A percentile compares a stretch with the other conserved stretches of the same genome.
Evolutionary conservation across 2,329 filamentous ascomycete species (phyloP).

Genomic region (Monosporascus sp.): DNA sequence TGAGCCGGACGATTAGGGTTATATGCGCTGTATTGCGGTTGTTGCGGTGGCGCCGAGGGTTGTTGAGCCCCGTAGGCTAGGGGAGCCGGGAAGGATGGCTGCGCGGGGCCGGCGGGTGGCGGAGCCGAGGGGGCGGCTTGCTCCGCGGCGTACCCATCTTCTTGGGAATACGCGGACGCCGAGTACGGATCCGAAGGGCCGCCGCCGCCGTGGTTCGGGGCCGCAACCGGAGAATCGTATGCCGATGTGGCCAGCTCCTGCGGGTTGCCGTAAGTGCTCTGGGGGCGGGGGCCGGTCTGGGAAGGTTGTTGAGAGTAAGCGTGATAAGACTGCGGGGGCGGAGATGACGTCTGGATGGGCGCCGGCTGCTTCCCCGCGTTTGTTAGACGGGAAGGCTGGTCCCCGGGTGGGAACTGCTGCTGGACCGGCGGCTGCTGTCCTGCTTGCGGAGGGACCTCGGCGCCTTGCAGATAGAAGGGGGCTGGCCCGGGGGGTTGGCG

Average conservation of each 20-base stretch:
- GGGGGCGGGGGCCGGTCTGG: slow-evolving; percentile 47
- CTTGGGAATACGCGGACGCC: slow-evolving; percentile 42
- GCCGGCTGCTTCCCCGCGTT: slow-evolving; percentile 42
- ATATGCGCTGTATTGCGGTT: slow-evolving; percentile 34
- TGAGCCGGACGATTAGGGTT: slow-evolving; percentile 16
- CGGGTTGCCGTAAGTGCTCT: slow-evolving; percentile 64
- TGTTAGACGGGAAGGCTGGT: slow-evolving; percentile 44
- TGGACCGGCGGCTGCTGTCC: slow-evolving; percentile 24
- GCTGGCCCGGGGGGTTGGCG: slow-evolving; percentile 47
- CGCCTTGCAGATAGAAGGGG: slow-evolving; percentile 62
- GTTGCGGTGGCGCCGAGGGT: slow-evolving; percentile 16
- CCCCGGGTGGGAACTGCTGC: slow-evolving; percentile 47
- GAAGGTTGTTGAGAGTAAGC: slow-evolving; percentile 41
- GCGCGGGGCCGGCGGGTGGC: slow-evolving; percentile 20
- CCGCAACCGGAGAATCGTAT: slow-evolving; percentile 67
- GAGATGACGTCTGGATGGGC: slow-evolving; percentile 46
- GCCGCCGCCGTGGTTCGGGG: slow-evolving; percentile 33
- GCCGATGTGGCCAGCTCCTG: slow-evolving; percentile 74
- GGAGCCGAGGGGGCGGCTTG: slow-evolving; percentile 23
- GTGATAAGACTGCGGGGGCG: slow-evolving; percentile 45
- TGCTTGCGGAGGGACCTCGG: slow-evolving; percentile 39
- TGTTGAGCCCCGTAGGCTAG: slow-evolving; percentile 15
- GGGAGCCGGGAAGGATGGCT: slow-evolving; percentile 17
- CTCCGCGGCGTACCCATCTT: slow-evolving; percentile 34
- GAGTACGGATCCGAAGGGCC: slow-evolving; percentile 39